These are phyloP conservation scores for Fusarium sp. DNA, from an alignment of 2,329 filamentous ascomycete genomes.

Conservation along the genomic window DNA sequence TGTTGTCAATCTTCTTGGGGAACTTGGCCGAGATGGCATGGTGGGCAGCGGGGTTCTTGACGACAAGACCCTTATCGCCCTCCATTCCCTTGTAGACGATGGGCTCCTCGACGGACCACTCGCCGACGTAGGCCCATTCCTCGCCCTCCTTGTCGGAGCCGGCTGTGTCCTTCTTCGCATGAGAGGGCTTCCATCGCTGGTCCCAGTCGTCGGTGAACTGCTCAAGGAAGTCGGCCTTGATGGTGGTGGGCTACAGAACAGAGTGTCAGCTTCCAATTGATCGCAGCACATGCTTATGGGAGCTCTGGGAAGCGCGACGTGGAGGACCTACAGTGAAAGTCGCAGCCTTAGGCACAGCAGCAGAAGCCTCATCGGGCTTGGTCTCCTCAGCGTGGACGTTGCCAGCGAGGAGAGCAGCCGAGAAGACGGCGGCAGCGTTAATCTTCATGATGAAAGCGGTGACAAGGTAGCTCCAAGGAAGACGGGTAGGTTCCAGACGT, in stretches of 20 bases:
- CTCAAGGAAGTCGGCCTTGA: slow-evolving; percentile 96
- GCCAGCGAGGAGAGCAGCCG: slow-evolving; percentile 77
- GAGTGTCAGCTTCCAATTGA: slow-evolving; percentile 41
- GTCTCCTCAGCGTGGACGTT: slow-evolving; percentile 76
- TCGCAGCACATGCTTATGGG: neutral
- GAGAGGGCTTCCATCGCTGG: slow-evolving; percentile 89
- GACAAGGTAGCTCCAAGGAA: slow-evolving; percentile 33
- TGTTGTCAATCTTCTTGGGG: slow-evolving; percentile 95
- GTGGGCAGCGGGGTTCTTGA: slow-evolving; percentile 98
- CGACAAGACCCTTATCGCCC: slow-evolving; percentile 94
- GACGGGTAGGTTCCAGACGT: slow-evolving; percentile 17
- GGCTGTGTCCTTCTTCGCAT: slow-evolving; percentile 90
- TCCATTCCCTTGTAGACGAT: slow-evolving; percentile 89
- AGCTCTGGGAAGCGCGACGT: neutral
- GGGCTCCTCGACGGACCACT: slow-evolving; percentile 97
- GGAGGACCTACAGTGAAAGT: slow-evolving; percentile 82
- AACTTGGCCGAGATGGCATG: slow-evolving; percentile 99
- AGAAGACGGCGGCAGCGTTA: slow-evolving; percentile 79
- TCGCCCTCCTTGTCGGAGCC: slow-evolving; percentile 85
- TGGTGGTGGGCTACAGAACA: slow-evolving; percentile 75
- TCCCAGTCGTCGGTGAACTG: slow-evolving; percentile 99
- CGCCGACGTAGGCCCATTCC: slow-evolving; percentile 97
- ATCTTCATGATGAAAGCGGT: slow-evolving; percentile 84
- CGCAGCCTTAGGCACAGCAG: slow-evolving; percentile 73
- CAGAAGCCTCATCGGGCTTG: slow-evolving; percentile 62